Conservation (phyloP, 352 stramenopile species). For the Pythium plurisporium region DNA sequence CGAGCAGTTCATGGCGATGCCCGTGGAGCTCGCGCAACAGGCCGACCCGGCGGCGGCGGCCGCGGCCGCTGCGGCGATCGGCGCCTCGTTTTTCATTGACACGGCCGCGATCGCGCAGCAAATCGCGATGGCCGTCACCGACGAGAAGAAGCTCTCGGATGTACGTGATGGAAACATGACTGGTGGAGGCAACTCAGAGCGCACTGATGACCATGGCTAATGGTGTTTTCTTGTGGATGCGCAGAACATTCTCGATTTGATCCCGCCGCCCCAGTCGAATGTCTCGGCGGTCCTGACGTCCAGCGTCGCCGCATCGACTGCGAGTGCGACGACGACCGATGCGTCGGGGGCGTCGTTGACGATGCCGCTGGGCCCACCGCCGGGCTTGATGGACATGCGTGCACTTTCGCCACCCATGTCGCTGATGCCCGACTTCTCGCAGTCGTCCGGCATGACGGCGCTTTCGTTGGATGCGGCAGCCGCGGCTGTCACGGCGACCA, state of each 20-base stretch:
- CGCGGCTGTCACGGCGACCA: background rate
- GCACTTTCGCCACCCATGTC: slow-evolving; percentile 69
- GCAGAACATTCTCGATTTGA: slow-evolving; percentile 78
- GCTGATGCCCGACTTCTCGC: slow-evolving; percentile 53
- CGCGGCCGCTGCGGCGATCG: slow-evolving; percentile 12
- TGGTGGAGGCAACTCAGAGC: no score
- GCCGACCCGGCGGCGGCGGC: background rate
- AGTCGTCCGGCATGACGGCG: slow-evolving; percentile 26
- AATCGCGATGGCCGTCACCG: slow-evolving; percentile 57
- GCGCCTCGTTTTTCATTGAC: slow-evolving; percentile 57
- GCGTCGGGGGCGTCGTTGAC: slow-evolving; percentile 29
- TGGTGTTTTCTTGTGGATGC: background rate
- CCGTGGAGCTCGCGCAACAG: slow-evolving; percentile 15
- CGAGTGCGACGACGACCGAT: slow-evolving; percentile 3
- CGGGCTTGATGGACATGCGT: slow-evolving; percentile 58
- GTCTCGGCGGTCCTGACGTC: slow-evolving; percentile 7
- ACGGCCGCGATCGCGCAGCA: slow-evolving; percentile 47
- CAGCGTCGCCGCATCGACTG: slow-evolving; percentile 17
- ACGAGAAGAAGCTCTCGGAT: slow-evolving; percentile 80
- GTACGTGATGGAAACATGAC: no score
- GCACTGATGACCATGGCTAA: no score
- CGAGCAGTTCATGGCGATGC: slow-evolving; percentile 43
- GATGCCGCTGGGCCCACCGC: slow-evolving; percentile 51
- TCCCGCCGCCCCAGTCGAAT: slow-evolving; percentile 37
- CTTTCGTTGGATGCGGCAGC: slow-evolving; percentile 30